phyloP scores from a whole-genome alignment of 208 protist genomes.

The Wallacemonas sp. region DNA sequence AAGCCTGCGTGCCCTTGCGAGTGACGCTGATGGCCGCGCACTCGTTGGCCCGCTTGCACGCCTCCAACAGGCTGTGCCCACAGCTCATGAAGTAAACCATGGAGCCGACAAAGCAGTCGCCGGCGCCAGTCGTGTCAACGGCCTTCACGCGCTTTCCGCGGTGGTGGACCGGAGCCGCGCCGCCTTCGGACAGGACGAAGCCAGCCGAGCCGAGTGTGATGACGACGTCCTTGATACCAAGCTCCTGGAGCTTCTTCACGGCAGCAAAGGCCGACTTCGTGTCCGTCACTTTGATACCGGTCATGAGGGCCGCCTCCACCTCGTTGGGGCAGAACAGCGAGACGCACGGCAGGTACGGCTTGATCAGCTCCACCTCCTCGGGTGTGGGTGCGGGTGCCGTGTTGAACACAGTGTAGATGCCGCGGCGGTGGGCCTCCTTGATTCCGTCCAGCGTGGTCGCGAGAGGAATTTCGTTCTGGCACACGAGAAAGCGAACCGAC shows the following conservation, averaged over 20 bases:
- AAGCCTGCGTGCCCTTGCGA: slow-evolving; percentile 86
- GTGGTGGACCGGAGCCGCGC: slow-evolving; percentile 35
- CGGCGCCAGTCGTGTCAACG: slow-evolving; percentile 93
- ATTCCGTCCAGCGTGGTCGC: slow-evolving; percentile 79
- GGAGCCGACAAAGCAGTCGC: slow-evolving; percentile 92
- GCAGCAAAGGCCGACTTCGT: slow-evolving; percentile 47
- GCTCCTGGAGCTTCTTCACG: slow-evolving; percentile 54
- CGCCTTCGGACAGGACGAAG: slow-evolving; percentile 66
- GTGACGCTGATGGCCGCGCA: slow-evolving; percentile 88
- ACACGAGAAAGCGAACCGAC: slow-evolving; percentile 77
- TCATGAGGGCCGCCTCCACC: slow-evolving; percentile 86
- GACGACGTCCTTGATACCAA: slow-evolving; percentile 79
- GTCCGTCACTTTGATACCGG: slow-evolving; percentile 69
- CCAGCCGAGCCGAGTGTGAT: slow-evolving; percentile 88
- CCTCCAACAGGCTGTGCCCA: slow-evolving; percentile 69
- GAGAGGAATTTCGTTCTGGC: slow-evolving; percentile 92
- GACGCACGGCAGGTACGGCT: slow-evolving; percentile 76
- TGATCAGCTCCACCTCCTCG: slow-evolving; percentile 56
- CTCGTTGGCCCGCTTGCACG: slow-evolving; percentile 73
- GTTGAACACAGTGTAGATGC: slow-evolving; percentile 94
- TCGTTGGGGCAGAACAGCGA: slow-evolving; percentile 93
- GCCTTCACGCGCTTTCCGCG: slow-evolving; percentile 74
- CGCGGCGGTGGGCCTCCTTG: slow-evolving; percentile 64
- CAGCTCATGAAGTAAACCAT: slow-evolving; percentile 87
- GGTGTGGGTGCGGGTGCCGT: slow-evolving; percentile 84